Conservation (phyloP, 345 rosid genomes). For the Noccaea bulbosa region DNA sequence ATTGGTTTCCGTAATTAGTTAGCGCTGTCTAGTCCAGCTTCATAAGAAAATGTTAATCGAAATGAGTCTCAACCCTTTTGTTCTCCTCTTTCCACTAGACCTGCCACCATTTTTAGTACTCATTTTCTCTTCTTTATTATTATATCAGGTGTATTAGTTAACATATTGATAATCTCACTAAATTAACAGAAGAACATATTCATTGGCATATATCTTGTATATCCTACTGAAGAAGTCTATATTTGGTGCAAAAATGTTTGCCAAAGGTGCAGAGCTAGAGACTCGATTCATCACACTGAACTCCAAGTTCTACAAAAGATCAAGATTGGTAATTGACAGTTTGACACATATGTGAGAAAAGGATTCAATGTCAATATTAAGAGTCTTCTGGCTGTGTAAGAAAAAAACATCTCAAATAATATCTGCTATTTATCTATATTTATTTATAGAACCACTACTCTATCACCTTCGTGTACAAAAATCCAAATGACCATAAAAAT, state of each 20-base stretch:
- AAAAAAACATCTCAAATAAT: neutral
- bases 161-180: neutral
- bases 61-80: conserved; percentile 13
- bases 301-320: neutral
- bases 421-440: neutral
- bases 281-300: neutral
- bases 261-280: neutral
- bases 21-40: conserved; percentile 35
- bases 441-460: neutral
- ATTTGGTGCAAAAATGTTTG: neutral
- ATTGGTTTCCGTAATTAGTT: conserved; percentile 22
- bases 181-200: neutral
- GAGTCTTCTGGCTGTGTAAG: no score
- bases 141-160: neutral
- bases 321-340: neutral
- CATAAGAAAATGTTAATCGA: conserved; percentile 21
- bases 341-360: neutral
- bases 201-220: neutral
- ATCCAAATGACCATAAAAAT: neutral
- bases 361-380: no score
- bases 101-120: neutral
- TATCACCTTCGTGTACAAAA: neutral
- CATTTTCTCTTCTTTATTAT: neutral
- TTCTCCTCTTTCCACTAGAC: conserved; percentile 21
- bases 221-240: neutral